Percentiles rank a stretch among this genome's conserved stretches.
Conservation (phyloP, 768 basidiomycete species). For the Basidioascus undulatus region DNA sequence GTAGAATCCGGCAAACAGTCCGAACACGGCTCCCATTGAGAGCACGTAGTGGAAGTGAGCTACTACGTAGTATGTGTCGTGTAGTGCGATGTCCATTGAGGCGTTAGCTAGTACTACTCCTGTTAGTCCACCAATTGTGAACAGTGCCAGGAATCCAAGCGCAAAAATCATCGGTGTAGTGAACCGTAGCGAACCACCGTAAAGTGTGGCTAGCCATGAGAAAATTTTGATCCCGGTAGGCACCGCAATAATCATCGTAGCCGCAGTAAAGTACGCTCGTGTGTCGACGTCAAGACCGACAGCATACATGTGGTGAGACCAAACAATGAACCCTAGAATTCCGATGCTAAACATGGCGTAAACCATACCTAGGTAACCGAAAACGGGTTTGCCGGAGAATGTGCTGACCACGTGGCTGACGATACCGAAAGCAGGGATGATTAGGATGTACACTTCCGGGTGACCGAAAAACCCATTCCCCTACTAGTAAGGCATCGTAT, state of each 20-base stretch:
- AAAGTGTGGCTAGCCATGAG: conserved; percentile 1
- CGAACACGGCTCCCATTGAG: conserved; percentile 11
- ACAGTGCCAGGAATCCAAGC: conserved; percentile 9
- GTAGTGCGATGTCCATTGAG: conserved; percentile 9
- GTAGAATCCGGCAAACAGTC: conserved; percentile 10
- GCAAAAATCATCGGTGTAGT: conserved; percentile 7
- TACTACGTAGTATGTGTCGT: conserved; percentile 8
- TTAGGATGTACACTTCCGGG: conserved; percentile 2
- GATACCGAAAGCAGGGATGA: conserved; percentile 5
- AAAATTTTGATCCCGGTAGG: conserved; percentile 2
- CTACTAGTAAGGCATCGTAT: conserved; percentile 1
- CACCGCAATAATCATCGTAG: conserved; percentile 2
- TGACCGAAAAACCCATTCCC: not conserved
- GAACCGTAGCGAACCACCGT: conserved; percentile 4
- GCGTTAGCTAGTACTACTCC: conserved; percentile 10
- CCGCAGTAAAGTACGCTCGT: conserved; percentile 3
- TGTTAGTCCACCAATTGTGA: conserved; percentile 9
- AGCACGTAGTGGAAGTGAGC: conserved; percentile 11
- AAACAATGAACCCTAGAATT: conserved; percentile 3
- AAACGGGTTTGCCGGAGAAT: conserved; percentile 3
- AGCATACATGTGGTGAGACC: conserved; percentile 3
- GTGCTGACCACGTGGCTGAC: conserved; percentile 1
- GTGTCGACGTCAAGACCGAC: conserved; percentile 2
- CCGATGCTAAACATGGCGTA: conserved; percentile 1
- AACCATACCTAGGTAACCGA: conserved; percentile 4